Percentiles rank a stretch among this genome's conserved stretches.
Evolutionary conservation across 768 basidiomycete genomes (phyloP).

Genomic region (Lentinula sp.): DNA sequence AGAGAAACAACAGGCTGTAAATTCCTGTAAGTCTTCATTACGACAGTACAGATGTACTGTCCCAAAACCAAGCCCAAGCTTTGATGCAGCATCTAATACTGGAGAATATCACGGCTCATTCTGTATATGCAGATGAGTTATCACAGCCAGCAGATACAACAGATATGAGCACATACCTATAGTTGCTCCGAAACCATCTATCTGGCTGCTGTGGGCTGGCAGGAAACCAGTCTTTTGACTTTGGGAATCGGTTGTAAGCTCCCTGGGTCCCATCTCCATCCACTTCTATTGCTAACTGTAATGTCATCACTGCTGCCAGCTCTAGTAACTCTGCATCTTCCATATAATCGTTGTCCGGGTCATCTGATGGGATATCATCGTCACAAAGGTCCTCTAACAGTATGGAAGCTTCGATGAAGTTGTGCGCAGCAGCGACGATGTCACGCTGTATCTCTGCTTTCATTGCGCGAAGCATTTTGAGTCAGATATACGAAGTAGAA

Average conservation of each 20-base stretch:
- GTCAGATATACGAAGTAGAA: too few relatives aligned
- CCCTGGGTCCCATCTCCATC: conserved; percentile 5
- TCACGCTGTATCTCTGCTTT: too few relatives aligned
- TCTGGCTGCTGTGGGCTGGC: conserved; percentile 7
- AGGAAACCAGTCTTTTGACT: conserved; percentile 11
- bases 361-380: neutral
- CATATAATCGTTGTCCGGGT: neutral
- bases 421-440: too few relatives aligned
- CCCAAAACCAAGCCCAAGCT: too few relatives aligned
- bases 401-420: too few relatives aligned
- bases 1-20: too few relatives aligned
- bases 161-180: neutral
- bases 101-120: neutral
- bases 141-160: neutral
- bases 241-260: conserved; percentile 9
- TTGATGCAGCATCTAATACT: too few relatives aligned
- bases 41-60: too few relatives aligned
- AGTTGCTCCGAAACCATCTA: conserved; percentile 7
- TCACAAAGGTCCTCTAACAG: too few relatives aligned
- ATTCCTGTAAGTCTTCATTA: too few relatives aligned
- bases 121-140: neutral
- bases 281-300: neutral
- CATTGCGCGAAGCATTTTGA: too few relatives aligned
- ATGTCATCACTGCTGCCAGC: neutral
- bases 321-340: neutral